Conservation (phyloP, 1,284 basidiomycete species). For the Mrakiaceae sp. region DNA sequence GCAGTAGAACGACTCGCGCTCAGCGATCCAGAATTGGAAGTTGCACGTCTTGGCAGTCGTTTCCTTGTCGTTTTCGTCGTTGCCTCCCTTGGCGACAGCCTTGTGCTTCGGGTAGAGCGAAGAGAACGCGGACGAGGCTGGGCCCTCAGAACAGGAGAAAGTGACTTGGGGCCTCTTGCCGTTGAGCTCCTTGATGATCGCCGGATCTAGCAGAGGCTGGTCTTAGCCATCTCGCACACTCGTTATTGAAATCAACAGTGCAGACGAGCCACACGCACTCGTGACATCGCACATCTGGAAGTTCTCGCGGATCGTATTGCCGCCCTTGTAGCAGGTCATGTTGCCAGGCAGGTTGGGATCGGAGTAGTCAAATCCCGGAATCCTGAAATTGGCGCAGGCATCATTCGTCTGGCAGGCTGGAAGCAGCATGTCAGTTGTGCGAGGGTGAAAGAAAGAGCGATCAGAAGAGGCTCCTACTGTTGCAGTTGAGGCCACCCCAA, state of each 20-base stretch:
- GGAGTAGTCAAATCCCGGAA: slow-evolving; percentile 22
- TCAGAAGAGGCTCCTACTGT: slow-evolving; percentile 48
- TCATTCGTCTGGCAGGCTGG: slow-evolving; percentile 72
- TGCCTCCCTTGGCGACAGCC: neutral
- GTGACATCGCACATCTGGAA: slow-evolving; percentile 98
- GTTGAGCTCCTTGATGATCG: slow-evolving; percentile 73
- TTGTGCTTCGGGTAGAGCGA: neutral
- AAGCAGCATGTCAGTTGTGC: neutral
- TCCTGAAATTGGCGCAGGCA: slow-evolving; percentile 60
- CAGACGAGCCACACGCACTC: slow-evolving; percentile 45
- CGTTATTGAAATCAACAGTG: neutral
- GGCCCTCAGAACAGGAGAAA: slow-evolving; percentile 59
- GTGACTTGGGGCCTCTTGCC: slow-evolving; percentile 81
- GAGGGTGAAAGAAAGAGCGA: neutral
- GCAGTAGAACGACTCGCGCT: slow-evolving; percentile 93
- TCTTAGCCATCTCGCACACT: no score
- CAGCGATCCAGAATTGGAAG: slow-evolving; percentile 96
- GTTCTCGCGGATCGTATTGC: slow-evolving; percentile 78
- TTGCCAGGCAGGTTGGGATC: slow-evolving; percentile 44
- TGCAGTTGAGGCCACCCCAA: slow-evolving; percentile 93
- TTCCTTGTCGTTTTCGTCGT: neutral
- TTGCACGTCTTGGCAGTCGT: slow-evolving; percentile 52
- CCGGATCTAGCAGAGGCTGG: slow-evolving; percentile 48
- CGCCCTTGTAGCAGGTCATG: slow-evolving; percentile 90
- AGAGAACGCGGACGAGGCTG: slow-evolving; percentile 20